A percentile compares a stretch with the other conserved stretches of the same genome.
phyloP scores from a whole-genome alignment of 305 asterid species.

The Stenogyne calaminthoides region DNA sequence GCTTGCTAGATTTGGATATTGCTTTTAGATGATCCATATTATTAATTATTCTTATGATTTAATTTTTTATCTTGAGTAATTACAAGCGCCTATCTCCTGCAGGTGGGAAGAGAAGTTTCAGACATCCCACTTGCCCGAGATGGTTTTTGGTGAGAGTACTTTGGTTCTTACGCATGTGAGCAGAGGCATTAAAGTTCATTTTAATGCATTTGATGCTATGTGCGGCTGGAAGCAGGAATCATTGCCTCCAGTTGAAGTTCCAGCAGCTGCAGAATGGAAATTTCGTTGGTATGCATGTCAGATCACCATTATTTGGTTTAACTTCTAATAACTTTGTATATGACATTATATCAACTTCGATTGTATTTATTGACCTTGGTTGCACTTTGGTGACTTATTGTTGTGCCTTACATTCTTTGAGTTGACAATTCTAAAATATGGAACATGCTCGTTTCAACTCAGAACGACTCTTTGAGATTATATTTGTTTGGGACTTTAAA shows the following conservation, averaged over 20 bases:
- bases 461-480: neutral
- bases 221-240: slow-evolving; percentile 89
- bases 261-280: slow-evolving; percentile 98
- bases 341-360: neutral
- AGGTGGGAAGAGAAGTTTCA: slow-evolving; percentile 96
- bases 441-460: neutral
- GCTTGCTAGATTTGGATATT: neutral
- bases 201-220: slow-evolving; percentile 90
- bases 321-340: slow-evolving; percentile 5
- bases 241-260: slow-evolving; percentile 95
- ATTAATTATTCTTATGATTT: slow-evolving; percentile 15
- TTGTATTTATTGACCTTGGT: neutral
- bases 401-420: neutral
- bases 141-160: slow-evolving; percentile 92
- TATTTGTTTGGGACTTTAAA: neutral
- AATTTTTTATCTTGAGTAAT: slow-evolving; percentile 15
- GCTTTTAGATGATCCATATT: slow-evolving; percentile 4
- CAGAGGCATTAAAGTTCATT: slow-evolving; percentile 68
- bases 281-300: slow-evolving; percentile 57
- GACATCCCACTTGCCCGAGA: slow-evolving; percentile 91
- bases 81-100: slow-evolving; percentile 29
- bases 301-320: slow-evolving; percentile 4
- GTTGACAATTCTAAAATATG: neutral
- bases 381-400: neutral
- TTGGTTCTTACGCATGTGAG: slow-evolving; percentile 70